Evolutionary conservation across 2,329 filamentous ascomycete species (phyloP), one percentile per base, ranked within the genome.

Genomic region (Sporothrix curviconia): DNA sequence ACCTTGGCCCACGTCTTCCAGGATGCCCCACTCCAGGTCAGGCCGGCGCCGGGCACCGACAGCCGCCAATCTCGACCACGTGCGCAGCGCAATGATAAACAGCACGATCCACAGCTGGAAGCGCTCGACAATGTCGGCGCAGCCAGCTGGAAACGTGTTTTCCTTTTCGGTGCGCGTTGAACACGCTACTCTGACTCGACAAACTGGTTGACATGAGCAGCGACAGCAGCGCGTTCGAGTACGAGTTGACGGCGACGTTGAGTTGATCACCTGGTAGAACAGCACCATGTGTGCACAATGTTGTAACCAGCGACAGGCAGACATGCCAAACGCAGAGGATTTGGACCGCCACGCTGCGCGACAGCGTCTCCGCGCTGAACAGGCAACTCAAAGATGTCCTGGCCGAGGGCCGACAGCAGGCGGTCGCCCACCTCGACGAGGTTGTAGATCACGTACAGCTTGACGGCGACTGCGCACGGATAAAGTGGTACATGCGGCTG

Each of bases 101-200:
- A 99, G 80, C 86, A 99, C 97, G 47, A 99, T 83, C 90, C 92
- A 97, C 1, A 99, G 81, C 67, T 99, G 94, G 66, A 99, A 99
- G 1, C 94, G 84, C 72, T 99, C 94, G 1, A 99, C 94, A 34
- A 99, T 87, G 68, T 99, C 94, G 4, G 94, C 92, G 64, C 94
- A 99, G 0, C 92, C 95, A 14, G 99, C 79, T 70, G 99, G 94
- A 68, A 99, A 99, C 0, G 96, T 76, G 63, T 96, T 97, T 68
- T 99, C 94, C 70, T 96, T 97, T 66, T 99, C 94, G 62, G 97
- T 95, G 60, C 92, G 94, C 75, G n/a, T 99, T 97, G 78, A 99
- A 99, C 1, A 99, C 95, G 0, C 92, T 95, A 60, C 90, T 90
- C 69, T 99, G 99, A 96, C 74, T 99, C 94, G 43, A 99, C 94